phyloP scores from a whole-genome alignment of 345 rosid species.

The Acer yangbiense region DNA sequence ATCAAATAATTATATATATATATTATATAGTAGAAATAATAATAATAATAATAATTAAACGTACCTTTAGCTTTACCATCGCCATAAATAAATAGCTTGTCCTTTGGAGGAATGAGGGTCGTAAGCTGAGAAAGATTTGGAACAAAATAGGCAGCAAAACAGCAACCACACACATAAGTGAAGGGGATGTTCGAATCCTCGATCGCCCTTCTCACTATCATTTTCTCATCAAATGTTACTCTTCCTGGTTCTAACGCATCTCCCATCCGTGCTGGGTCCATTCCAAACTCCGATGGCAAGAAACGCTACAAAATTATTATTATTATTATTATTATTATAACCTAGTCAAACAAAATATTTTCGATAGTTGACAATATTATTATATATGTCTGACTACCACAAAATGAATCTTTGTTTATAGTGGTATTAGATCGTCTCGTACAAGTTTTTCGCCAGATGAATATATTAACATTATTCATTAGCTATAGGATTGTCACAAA shows the following conservation, averaged over 20 bases:
- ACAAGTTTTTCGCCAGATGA: no score
- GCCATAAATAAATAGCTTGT: constrained; percentile 55
- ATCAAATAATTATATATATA: no score
- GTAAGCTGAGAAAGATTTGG: constrained; percentile 68
- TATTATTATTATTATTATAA: no score
- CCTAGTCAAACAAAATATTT: background rate
- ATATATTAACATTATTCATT: no score
- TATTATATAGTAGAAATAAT: no score
- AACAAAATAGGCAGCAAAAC: constrained; percentile 80
- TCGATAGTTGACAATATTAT: no score
- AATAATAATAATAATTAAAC: no score
- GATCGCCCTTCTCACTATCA: constrained; percentile 73
- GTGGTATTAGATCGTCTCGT: no score
- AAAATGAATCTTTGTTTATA: no score
- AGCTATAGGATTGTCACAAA: no score
- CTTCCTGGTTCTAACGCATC: constrained; percentile 80
- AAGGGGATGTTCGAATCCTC: constrained; percentile 74
- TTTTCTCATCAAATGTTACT: constrained; percentile 77
- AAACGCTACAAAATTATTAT: constrained; percentile 48
- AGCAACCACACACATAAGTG: constrained; percentile 73
- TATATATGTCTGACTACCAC: no score
- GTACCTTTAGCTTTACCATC: constrained; percentile 79
- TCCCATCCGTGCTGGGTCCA: constrained; percentile 76
- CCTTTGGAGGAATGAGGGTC: constrained; percentile 65
- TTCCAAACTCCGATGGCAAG: constrained; percentile 90